Conservation (phyloP, 1,284 basidiomycete genomes). For the Ceratobasidium sp. region DNA sequence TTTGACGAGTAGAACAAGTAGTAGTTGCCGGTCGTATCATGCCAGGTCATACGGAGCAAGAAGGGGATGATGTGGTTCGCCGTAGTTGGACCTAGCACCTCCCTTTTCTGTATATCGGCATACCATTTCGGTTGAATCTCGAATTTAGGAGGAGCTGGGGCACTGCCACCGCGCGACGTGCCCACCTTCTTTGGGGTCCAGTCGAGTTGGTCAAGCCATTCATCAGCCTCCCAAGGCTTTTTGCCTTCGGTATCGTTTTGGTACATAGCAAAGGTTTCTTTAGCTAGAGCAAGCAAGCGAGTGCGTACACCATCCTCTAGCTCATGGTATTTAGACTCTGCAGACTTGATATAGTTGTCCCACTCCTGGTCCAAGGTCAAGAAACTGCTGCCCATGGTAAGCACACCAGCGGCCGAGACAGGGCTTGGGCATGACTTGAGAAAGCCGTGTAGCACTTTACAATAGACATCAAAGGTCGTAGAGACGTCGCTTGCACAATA, state of each 20-base stretch:
- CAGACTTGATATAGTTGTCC: slow-evolving; percentile 81
- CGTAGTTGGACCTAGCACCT: slow-evolving; percentile 12
- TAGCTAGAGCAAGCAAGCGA: slow-evolving; percentile 75
- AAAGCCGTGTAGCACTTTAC: slow-evolving; percentile 86
- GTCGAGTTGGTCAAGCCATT: slow-evolving; percentile 92
- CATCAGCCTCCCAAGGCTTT: slow-evolving; percentile 74
- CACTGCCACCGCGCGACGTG: slow-evolving; percentile 9
- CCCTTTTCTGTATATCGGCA: slow-evolving; percentile 11
- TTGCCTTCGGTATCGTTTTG: slow-evolving; percentile 48
- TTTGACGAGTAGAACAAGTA: slow-evolving; percentile 30
- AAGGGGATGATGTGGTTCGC: slow-evolving; percentile 25
- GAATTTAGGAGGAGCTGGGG: not conserved
- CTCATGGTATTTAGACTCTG: slow-evolving; percentile 81
- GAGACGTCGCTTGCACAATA: slow-evolving; percentile 91
- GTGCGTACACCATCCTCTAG: slow-evolving; percentile 79
- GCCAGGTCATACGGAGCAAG: slow-evolving; percentile 54
- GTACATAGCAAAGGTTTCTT: slow-evolving; percentile 61
- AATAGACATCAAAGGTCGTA: slow-evolving; percentile 86
- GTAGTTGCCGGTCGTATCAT: slow-evolving; percentile 18
- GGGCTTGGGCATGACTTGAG: slow-evolving; percentile 89
- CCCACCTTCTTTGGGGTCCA: slow-evolving; percentile 84
- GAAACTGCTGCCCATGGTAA: slow-evolving; percentile 93
- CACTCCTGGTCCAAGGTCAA: slow-evolving; percentile 91
- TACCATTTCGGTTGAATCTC: slow-evolving; percentile 35
- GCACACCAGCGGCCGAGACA: slow-evolving; percentile 90